These are phyloP conservation scores for Adiantum capillusveneris DNA, from an alignment of 75 land plant species.

Conservation along the genomic window DNA sequence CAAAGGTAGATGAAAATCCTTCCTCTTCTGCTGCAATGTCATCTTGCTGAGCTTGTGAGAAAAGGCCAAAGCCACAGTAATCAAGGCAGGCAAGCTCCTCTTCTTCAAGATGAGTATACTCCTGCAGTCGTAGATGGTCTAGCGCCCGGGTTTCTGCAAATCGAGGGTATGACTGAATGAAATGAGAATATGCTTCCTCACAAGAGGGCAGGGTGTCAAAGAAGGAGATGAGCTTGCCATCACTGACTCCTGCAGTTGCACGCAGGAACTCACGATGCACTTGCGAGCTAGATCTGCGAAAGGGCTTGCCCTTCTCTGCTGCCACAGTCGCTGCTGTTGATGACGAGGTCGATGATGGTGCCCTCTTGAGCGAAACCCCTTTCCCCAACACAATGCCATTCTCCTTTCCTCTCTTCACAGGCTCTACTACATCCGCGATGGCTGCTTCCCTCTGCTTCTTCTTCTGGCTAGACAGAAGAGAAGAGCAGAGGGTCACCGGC, in stretches of 20 bases:
- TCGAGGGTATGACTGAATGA: conserved; percentile 13
- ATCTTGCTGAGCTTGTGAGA: conserved; percentile 51
- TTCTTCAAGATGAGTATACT: conserved; percentile 17
- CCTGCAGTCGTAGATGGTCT: conserved; percentile 11
- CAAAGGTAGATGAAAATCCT: conserved; percentile 45
- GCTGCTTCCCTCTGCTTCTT: conserved; percentile 31
- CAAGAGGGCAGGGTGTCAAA: conserved; percentile 16
- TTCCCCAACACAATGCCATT: conserved; percentile 16
- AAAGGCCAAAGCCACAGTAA: conserved; percentile 83
- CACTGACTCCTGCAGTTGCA: conserved; percentile 38
- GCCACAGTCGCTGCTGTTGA: neutral
- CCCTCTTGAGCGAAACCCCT: neutral
- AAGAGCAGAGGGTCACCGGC: neutral
- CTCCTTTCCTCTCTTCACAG: conserved; percentile 23
- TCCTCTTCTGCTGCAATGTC: conserved; percentile 30
- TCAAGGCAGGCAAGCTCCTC: conserved; percentile 55
- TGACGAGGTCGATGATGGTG: neutral
- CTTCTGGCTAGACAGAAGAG: neutral
- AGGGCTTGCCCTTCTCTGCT: neutral
- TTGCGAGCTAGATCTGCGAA: conserved; percentile 3
- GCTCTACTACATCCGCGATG: conserved; percentile 12
- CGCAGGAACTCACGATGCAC: conserved; percentile 3
- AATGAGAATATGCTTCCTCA: conserved; percentile 7
- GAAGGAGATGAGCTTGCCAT: conserved; percentile 29
- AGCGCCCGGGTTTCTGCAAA: conserved; percentile 15